Evolutionary conservation across 2,329 filamentous ascomycete genomes (phyloP), one percentile per base, ranked within the genome.

Genomic region (Ascocoryne sarcoides): DNA sequence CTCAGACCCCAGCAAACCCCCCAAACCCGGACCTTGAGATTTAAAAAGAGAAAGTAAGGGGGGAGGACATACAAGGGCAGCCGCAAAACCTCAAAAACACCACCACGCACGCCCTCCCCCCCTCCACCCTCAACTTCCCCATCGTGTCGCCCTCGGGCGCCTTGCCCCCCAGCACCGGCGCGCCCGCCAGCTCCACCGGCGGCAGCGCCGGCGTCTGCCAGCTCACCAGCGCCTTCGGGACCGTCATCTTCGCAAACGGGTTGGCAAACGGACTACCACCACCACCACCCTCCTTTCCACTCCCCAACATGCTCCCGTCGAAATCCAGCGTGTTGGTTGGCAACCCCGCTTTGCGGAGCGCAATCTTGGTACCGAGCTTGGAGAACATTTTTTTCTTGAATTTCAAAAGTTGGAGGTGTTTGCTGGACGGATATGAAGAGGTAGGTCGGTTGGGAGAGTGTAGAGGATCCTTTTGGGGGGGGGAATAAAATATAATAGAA

Each of bases 41-140:
- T 9, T 3, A 12, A 20, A 9, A 19, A 16, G 19, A 17, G 10
- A 31, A n/a, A 21, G 5, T 20, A 17, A 31, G 15, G 20, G 10
- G 14, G 37, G 4, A 20, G 10, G 17, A 61, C 72, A 57, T 70
- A 82, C 82, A 87, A n/a, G 82, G 80, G 64, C 81, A 84, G 18
- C 82, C 82, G 56, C 79, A 84, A 58, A 85, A 79, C 32, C 83
- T 70, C 16, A 87, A 65, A 53, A 87, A 87, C 4, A 76, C 69
- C 17, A 87, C 62, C 3, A 87, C 56, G 0, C 71, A 73, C 0
- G 76, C 75, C 52, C 71, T 74, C 16, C 61, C 60, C 52, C 71
- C 62, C 1, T 70, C 60, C 43, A 61, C 60, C 12, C 37, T 40
- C 29, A 58, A 42, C 29, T 50, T 52, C 19, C 18, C 16, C 9